phyloP scores from a whole-genome alignment of 164 flowering plant genomes.

The Litsea cubeba region DNA sequence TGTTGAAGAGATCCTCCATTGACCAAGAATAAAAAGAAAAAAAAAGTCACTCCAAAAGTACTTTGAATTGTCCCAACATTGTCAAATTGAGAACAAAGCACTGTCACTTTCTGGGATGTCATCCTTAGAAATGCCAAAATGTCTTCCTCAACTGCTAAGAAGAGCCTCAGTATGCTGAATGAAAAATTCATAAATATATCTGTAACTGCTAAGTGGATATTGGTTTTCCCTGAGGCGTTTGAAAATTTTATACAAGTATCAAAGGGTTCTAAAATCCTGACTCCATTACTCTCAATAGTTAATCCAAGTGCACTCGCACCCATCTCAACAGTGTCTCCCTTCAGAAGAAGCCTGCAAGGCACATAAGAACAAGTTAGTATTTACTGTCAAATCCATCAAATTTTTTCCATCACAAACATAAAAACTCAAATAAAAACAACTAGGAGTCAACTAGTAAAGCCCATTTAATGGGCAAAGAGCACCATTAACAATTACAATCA shows the following conservation, averaged over 20 bases:
- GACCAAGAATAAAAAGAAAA: neutral
- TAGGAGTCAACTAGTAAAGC: neutral
- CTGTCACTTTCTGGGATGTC: conserved; percentile 69
- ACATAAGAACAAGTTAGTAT: conserved; percentile 16
- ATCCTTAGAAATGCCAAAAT: conserved; percentile 77
- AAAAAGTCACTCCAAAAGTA: conserved; percentile 16
- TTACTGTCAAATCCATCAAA: neutral
- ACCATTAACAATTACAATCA: neutral
- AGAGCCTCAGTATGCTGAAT: conserved; percentile 82
- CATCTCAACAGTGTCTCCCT: conserved; percentile 67
- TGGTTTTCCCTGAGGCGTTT: conserved; percentile 77
- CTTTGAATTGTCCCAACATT: conserved; percentile 74
- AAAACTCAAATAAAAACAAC: neutral
- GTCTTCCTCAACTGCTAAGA: conserved; percentile 92
- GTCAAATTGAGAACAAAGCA: conserved; percentile 83
- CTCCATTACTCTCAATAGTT: conserved; percentile 92
- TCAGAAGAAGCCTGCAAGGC: conserved; percentile 65
- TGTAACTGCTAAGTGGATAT: conserved; percentile 65
- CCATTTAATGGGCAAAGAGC: neutral
- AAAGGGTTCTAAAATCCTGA: conserved; percentile 88
- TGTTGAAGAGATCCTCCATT: conserved; percentile 3
- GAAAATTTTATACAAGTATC: conserved; percentile 68
- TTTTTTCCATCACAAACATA: neutral
- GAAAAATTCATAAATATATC: conserved; percentile 93
- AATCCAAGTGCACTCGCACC: conserved; percentile 80